Percentiles rank a stretch among this genome's conserved stretches.
Evolutionary conservation across 176 grass and related monocot genomes (phyloP).

Genomic region (Puya raimondii): DNA sequence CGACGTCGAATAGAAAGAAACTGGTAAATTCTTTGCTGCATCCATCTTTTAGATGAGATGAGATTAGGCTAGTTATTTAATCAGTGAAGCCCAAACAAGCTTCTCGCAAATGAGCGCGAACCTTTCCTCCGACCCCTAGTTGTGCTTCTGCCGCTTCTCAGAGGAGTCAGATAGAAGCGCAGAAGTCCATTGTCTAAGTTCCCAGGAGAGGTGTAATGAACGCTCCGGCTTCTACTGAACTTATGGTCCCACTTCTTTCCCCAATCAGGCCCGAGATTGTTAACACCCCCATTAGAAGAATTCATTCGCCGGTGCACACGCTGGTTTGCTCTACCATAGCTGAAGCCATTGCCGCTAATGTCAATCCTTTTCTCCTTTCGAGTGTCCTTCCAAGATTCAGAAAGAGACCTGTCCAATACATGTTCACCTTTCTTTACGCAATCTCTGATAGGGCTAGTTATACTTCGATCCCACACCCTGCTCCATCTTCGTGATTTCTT

Average conservation of each 20-base stretch:
- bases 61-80: neutral
- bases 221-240: slow-evolving; percentile 82
- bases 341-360: slow-evolving; percentile 13
- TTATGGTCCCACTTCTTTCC: slow-evolving; percentile 48
- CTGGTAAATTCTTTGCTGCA: neutral
- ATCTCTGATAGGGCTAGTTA: slow-evolving; percentile 55
- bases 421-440: slow-evolving; percentile 54
- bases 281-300: slow-evolving; percentile 25
- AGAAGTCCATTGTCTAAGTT: slow-evolving; percentile 78
- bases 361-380: slow-evolving; percentile 36
- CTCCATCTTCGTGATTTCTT: slow-evolving; percentile 54
- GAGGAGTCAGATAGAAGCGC: slow-evolving; percentile 90
- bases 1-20: neutral
- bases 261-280: slow-evolving; percentile 33
- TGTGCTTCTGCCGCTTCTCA: slow-evolving; percentile 49
- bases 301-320: slow-evolving; percentile 18
- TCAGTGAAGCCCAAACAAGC: slow-evolving; percentile 76
- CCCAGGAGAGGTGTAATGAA: slow-evolving; percentile 84
- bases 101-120: slow-evolving; percentile 45
- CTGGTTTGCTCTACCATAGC: slow-evolving; percentile 26
- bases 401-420: slow-evolving; percentile 61
- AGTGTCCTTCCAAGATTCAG: slow-evolving; percentile 55
- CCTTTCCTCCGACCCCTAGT: slow-evolving; percentile 66
- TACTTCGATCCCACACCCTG: slow-evolving; percentile 73
- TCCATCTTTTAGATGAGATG: neutral